These are phyloP conservation scores for Aristolochia californica DNA, from an alignment of 164 flowering plant genomes.

Conservation along the genomic window DNA sequence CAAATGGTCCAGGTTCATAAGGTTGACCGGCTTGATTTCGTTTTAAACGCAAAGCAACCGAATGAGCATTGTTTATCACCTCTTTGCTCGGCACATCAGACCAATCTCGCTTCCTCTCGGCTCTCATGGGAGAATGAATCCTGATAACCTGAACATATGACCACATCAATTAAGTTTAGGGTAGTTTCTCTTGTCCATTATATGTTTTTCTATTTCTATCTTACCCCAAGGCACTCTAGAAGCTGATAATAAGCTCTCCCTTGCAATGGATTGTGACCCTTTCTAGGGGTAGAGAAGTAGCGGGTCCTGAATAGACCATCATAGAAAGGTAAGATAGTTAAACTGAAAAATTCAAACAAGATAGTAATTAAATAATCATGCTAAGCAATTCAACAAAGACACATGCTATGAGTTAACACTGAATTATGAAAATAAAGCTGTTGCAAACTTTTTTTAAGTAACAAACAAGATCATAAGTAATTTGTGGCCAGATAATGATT, in stretches of 20 bases:
- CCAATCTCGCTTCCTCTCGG: conserved; percentile 72
- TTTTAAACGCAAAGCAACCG: conserved; percentile 65
- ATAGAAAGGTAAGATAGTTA: not conserved
- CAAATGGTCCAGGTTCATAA: conserved; percentile 58
- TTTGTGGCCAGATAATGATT: not conserved
- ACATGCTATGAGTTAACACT: not conserved
- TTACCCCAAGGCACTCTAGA: conserved; percentile 95
- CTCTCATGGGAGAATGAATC: conserved; percentile 96
- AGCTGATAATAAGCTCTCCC: conserved; percentile 97
- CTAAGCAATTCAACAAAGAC: not conserved
- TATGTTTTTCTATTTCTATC: conserved; percentile 2
- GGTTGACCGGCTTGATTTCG: conserved; percentile 36
- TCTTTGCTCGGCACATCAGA: conserved; percentile 80
- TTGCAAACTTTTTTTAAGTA: no score
- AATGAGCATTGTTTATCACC: conserved; percentile 61
- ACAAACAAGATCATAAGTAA: not conserved
- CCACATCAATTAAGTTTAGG: not conserved
- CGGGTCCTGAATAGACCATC: conserved; percentile 50
- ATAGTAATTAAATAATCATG: not conserved
- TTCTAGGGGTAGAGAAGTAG: conserved; percentile 81
- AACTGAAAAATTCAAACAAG: not conserved
- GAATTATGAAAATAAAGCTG: not conserved
- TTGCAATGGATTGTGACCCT: conserved; percentile 97
- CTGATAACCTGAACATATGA: conserved; percentile 56
- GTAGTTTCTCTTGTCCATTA: no score